Conservation (phyloP, 2,329 filamentous ascomycete genomes). For the Fusarium tanahbumbuense region DNA sequence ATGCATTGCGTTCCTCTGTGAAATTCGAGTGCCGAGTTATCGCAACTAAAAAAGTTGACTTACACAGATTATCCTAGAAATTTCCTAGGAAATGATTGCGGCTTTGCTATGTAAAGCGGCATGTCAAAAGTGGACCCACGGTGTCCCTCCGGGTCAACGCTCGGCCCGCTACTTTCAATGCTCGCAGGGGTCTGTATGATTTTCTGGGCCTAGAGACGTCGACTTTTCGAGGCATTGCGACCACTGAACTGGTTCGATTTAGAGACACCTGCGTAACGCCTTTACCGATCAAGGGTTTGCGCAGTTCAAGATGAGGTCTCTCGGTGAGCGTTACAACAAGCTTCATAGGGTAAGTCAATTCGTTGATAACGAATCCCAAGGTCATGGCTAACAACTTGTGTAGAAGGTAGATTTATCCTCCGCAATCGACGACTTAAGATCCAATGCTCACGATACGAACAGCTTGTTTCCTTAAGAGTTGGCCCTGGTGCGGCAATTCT, state of each 20-base stretch:
- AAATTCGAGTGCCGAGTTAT: conserved; percentile 11
- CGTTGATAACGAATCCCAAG: neutral
- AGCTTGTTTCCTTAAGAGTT: conserved; percentile 80
- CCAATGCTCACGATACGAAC: conserved; percentile 45
- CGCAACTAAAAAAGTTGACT: conserved; percentile 21
- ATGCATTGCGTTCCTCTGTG: conserved; percentile 54
- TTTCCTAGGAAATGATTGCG: conserved; percentile 35
- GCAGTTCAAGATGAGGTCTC: conserved; percentile 53
- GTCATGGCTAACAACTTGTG: conserved; percentile 36
- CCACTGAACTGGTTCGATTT: conserved; percentile 21
- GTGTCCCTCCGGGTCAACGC: conserved; percentile 44
- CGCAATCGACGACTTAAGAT: conserved; percentile 29
- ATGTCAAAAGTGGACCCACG: conserved; percentile 22
- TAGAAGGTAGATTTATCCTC: conserved; percentile 57
- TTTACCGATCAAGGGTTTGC: conserved; percentile 31
- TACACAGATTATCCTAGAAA: conserved; percentile 41
- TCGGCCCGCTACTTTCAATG: conserved; percentile 44
- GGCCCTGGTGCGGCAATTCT: conserved; percentile 87
- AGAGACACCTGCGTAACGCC: conserved; percentile 30
- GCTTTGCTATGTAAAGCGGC: conserved; percentile 17
- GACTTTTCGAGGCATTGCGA: conserved; percentile 46
- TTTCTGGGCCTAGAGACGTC: conserved; percentile 43
- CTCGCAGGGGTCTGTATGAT: conserved; percentile 40
- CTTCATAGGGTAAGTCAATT: conserved; percentile 73
- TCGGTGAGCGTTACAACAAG: conserved; percentile 78